These are phyloP conservation scores for Escallonia rubra DNA, from an alignment of 129 eudicot species.

Conservation along the genomic window DNA sequence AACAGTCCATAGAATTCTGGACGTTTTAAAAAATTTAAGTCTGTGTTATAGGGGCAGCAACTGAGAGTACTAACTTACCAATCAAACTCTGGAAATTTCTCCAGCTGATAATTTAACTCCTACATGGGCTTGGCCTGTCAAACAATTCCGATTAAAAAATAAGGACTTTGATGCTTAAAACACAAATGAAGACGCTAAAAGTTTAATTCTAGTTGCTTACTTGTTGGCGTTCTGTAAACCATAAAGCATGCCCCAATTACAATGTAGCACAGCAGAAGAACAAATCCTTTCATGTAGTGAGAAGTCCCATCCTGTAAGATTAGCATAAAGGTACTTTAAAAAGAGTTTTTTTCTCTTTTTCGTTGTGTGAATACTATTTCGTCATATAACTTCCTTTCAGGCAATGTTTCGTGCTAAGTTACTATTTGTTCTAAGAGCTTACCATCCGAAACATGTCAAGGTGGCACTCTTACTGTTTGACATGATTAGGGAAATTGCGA, in stretches of 20 bases:
- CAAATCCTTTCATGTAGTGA: slow-evolving; percentile 84
- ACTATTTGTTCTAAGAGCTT: too few species aligned
- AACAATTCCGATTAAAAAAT: too few species aligned
- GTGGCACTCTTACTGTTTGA: too few species aligned
- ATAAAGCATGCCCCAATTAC: slow-evolving; percentile 67
- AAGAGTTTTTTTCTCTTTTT: too few species aligned
- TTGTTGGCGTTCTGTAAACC: slow-evolving; percentile 24
- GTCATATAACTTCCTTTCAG: too few species aligned
- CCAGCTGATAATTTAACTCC: background rate
- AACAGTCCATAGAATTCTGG: too few species aligned
- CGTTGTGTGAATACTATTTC: too few species aligned
- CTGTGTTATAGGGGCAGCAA: too few species aligned
- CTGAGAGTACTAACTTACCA: slow-evolving; percentile 5
- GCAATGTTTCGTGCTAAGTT: too few species aligned
- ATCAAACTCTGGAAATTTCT: slow-evolving; percentile 15
- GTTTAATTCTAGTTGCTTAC: slow-evolving; percentile 24
- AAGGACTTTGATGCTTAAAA: background rate
- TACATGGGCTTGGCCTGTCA: slow-evolving; percentile 4
- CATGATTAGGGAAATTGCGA: too few species aligned
- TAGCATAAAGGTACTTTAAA: background rate
- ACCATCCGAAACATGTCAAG: too few species aligned
- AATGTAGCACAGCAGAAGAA: slow-evolving; percentile 74
- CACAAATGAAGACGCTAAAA: background rate
- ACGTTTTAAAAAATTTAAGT: too few species aligned
- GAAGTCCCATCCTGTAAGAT: slow-evolving; percentile 83